phyloP scores from a whole-genome alignment of 1,139 yeast genomes.

The Debaryomyces fabryi region DNA sequence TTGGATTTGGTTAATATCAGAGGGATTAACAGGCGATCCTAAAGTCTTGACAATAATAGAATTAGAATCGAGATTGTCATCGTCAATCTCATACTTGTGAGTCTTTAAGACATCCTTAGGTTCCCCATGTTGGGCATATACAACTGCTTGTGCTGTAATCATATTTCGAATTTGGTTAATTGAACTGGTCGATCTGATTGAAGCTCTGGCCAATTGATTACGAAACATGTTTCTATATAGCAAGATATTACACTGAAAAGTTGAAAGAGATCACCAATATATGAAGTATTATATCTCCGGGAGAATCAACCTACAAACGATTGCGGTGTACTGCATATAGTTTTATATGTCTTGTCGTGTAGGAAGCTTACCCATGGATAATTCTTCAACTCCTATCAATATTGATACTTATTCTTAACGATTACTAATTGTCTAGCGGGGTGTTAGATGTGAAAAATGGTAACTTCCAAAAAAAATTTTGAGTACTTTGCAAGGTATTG shows the following conservation, averaged over 20 bases:
- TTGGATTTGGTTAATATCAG: conserved; percentile 44
- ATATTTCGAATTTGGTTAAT: conserved; percentile 31
- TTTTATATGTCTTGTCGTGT: background rate
- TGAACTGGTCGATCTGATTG: background rate
- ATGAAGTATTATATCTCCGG: background rate
- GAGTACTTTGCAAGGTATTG: no score
- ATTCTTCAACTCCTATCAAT: background rate
- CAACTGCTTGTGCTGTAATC: conserved; percentile 60
- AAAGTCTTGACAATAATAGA: conserved; percentile 62
- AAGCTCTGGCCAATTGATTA: conserved; percentile 1
- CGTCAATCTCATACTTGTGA: conserved; percentile 54
- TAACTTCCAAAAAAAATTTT: no score
- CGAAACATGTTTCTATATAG: background rate
- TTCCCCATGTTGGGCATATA: conserved; percentile 61
- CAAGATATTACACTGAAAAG: background rate
- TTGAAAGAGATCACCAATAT: background rate
- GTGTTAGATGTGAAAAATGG: background rate
- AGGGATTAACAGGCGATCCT: conserved; percentile 77
- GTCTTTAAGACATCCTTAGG: conserved; percentile 58
- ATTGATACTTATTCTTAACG: background rate
- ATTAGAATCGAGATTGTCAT: conserved; percentile 40
- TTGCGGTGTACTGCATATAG: conserved; percentile 2
- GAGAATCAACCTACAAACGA: background rate
- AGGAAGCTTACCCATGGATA: background rate
- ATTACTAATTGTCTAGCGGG: background rate